Evolutionary conservation across 306 rosid genomes (phyloP).

Genomic region (Prunus armeniaca): DNA sequence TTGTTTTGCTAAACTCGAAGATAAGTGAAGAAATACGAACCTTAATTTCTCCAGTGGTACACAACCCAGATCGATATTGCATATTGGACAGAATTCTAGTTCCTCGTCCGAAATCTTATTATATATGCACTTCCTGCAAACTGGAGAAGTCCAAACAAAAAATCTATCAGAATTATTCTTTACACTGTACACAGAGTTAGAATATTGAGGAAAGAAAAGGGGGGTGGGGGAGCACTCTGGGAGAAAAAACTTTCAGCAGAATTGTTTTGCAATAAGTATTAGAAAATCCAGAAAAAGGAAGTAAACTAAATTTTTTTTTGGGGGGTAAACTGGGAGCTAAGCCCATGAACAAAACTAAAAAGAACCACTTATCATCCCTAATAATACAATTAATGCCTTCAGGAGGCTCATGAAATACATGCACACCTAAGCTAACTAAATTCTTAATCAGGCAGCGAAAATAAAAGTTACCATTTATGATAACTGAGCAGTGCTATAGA

Average conservation of each 20-base stretch:
- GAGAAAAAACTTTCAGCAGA: neutral
- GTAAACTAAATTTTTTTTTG: neutral
- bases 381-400: too few relatives aligned
- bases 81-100: conserved; percentile 64
- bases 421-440: neutral
- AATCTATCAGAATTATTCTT: conserved; percentile 11
- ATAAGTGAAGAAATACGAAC: conserved; percentile 29
- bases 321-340: too few relatives aligned
- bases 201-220: neutral
- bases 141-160: conserved; percentile 38
- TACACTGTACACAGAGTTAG: neutral
- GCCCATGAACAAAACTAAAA: too few relatives aligned
- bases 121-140: conserved; percentile 87
- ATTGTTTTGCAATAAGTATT: neutral
- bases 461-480: neutral
- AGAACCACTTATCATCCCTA: too few relatives aligned
- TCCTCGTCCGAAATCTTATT: conserved; percentile 58
- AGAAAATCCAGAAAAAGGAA: neutral
- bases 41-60: conserved; percentile 66
- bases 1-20: neutral
- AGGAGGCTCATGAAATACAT: too few relatives aligned
- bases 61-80: conserved; percentile 59
- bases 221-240: neutral
- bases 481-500: neutral
- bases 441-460: neutral